Evolutionary conservation across 139 green algal genomes (phyloP).

Genomic region (Dunaliella primolecta): DNA sequence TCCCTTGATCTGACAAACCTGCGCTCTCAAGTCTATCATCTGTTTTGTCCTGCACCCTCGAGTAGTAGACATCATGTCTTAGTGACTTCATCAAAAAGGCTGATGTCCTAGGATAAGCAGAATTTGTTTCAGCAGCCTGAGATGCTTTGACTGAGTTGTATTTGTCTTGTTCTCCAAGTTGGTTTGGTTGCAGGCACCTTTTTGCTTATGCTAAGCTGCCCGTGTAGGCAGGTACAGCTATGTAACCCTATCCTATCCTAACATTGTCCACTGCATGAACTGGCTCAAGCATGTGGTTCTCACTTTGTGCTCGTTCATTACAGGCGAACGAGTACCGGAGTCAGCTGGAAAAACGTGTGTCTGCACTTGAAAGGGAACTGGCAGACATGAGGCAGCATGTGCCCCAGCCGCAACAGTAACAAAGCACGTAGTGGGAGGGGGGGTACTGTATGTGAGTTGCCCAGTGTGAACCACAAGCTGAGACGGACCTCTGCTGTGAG

Average conservation of each 20-base stretch:
- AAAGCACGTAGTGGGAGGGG: not conserved
- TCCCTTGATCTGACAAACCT: no score
- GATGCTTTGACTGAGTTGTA: no score
- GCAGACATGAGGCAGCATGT: not conserved
- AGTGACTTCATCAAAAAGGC: no score
- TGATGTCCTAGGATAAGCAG: no score
- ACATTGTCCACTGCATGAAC: not conserved
- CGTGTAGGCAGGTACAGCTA: not conserved
- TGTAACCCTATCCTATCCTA: not conserved
- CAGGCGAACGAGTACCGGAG: not conserved
- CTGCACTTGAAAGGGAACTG: not conserved
- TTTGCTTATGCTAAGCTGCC: not conserved
- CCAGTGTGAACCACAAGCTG: no score
- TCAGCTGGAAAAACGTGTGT: not conserved
- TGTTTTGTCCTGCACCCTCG: no score
- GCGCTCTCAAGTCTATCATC: no score
- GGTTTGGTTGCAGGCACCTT: no score
- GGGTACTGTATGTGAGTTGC: not conserved
- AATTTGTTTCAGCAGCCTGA: no score
- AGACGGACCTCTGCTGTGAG: no score
- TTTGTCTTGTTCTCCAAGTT: no score
- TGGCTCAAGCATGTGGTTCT: not conserved
- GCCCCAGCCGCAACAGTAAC: not conserved
- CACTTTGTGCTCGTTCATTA: not conserved
- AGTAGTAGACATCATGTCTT: no score